Conservation (phyloP, 495 filamentous ascomycete genomes). For the Penicillium cataractarum region DNA sequence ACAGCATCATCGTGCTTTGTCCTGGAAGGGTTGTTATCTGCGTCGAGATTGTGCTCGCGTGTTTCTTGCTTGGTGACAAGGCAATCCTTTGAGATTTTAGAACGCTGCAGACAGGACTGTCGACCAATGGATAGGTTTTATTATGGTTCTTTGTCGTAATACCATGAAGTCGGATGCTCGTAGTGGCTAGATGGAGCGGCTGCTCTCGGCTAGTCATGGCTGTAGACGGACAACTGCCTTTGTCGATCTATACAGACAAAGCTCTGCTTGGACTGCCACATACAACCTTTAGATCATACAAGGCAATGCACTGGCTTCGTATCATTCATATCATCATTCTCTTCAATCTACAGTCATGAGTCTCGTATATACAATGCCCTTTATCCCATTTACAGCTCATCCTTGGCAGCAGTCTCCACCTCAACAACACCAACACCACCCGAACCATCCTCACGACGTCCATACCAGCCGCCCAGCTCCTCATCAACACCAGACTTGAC, state of each 20-base stretch:
- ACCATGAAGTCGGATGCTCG: background rate
- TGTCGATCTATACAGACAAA: too few species aligned
- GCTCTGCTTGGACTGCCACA: too few species aligned
- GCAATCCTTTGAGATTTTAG: slow-evolving; percentile 22
- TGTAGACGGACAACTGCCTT: too few species aligned
- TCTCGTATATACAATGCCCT: slow-evolving; percentile 23
- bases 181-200: background rate
- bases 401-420: slow-evolving; percentile 33
- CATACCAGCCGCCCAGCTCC: slow-evolving; percentile 52
- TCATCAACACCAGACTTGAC: slow-evolving; percentile 65
- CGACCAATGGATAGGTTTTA: slow-evolving; percentile 20
- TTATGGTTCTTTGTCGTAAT: slow-evolving; percentile 10
- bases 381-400: slow-evolving; percentile 44
- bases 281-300: too few species aligned
- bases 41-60: slow-evolving; percentile 7
- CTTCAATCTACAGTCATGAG: slow-evolving; percentile 19
- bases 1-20: background rate
- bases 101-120: slow-evolving; percentile 21
- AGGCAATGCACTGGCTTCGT: too few species aligned
- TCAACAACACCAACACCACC: slow-evolving; percentile 18
- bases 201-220: slow-evolving; percentile 1
- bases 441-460: slow-evolving; percentile 32
- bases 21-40: background rate
- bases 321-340: slow-evolving; percentile 17
- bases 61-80: slow-evolving; percentile 8